Percentiles rank a stretch among this genome's conserved stretches.
Conservation (phyloP, 805 yeast genomes). For the Metschnikowia borealis region DNA sequence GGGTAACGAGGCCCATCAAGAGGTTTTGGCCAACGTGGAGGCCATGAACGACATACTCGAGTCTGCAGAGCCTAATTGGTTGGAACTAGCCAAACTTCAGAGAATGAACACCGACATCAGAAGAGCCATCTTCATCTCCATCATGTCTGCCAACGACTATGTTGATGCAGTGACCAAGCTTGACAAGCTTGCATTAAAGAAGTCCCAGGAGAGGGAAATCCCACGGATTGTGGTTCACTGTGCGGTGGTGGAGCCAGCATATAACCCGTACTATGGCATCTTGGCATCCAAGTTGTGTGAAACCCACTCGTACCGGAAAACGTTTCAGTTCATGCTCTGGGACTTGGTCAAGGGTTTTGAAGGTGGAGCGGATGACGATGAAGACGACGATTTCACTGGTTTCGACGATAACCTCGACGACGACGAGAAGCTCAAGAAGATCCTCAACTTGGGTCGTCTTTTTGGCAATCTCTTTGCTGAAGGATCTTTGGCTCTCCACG, state of each 20-base stretch:
- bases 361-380: constrained; percentile 33
- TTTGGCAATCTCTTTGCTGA: constrained; percentile 75
- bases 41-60: constrained; percentile 61
- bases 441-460: constrained; percentile 73
- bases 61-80: constrained; percentile 79
- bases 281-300: constrained; percentile 76
- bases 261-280: constrained; percentile 86
- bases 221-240: constrained; percentile 85
- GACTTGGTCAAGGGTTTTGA: constrained; percentile 74
- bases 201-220: constrained; percentile 79
- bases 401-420: constrained; percentile 42
- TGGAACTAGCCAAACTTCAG: constrained; percentile 77
- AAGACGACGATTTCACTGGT: constrained; percentile 39
- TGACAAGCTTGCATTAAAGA: constrained; percentile 74
- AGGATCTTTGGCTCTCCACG: constrained; percentile 67
- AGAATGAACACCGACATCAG: constrained; percentile 95
- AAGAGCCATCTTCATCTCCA: constrained; percentile 86
- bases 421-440: constrained; percentile 51
- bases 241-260: constrained; percentile 72
- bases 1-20: constrained; percentile 43
- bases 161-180: constrained; percentile 80
- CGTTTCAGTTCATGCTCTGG: constrained; percentile 89
- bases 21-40: constrained; percentile 33
- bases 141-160: constrained; percentile 93
- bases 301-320: constrained; percentile 68